phyloP scores from a whole-genome alignment of 1,284 basidiomycete genomes.

The Mycena sp. region DNA sequence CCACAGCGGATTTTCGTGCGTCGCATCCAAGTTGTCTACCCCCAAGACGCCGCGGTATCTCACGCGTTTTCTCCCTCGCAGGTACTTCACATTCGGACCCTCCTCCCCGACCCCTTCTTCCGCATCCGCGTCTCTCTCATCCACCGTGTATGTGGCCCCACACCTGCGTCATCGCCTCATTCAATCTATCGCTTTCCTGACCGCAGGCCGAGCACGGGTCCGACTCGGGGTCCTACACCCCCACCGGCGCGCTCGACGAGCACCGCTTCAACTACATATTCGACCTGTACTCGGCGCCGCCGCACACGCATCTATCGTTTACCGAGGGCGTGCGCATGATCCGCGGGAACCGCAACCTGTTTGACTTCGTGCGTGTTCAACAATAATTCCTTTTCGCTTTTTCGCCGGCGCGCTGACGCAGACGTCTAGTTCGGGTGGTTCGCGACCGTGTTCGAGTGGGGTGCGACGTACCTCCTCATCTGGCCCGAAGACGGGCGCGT shows the following conservation, averaged over 20 bases:
- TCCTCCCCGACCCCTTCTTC: slow-evolving; percentile 52
- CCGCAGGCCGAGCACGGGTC: slow-evolving; percentile 54
- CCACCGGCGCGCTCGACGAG: slow-evolving; percentile 48
- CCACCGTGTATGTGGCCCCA: slow-evolving; percentile 40
- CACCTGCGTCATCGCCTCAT: not conserved
- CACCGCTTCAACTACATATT: slow-evolving; percentile 48
- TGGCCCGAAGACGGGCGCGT: slow-evolving; percentile 57
- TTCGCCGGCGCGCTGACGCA: not conserved
- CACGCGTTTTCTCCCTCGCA: slow-evolving; percentile 23
- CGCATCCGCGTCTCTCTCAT: slow-evolving; percentile 49
- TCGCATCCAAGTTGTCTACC: not conserved
- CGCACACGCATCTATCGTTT: slow-evolving; percentile 49
- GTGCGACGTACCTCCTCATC: slow-evolving; percentile 56
- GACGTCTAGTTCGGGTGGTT: slow-evolving; percentile 48
- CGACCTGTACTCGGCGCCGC: slow-evolving; percentile 47
- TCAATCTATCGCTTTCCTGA: not conserved
- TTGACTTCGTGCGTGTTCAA: slow-evolving; percentile 43
- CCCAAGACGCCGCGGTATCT: not conserved
- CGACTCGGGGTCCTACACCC: slow-evolving; percentile 48
- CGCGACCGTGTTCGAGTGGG: slow-evolving; percentile 52
- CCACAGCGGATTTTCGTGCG: slow-evolving; percentile 50
- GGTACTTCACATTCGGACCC: slow-evolving; percentile 47
- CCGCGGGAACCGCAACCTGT: slow-evolving; percentile 47
- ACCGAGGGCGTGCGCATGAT: slow-evolving; percentile 48
- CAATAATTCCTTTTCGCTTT: not conserved